Conservation (phyloP, 2,329 filamentous ascomycete genomes). For the Fusarium burgessii region DNA sequence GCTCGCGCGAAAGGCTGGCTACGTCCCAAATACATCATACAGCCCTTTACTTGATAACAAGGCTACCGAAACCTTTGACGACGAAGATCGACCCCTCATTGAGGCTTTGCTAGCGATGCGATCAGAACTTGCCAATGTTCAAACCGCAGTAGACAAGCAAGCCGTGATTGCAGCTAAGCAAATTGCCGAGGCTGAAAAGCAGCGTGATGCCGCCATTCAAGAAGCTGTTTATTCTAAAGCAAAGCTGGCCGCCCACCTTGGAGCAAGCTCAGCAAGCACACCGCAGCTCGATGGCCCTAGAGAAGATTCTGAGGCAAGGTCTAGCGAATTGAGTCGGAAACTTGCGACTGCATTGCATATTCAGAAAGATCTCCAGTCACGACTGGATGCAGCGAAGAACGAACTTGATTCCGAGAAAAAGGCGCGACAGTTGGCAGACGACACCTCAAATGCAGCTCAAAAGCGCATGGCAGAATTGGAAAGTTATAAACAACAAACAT, state of each 20-base stretch:
- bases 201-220: conserved; percentile 92
- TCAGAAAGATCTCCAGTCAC: conserved; percentile 84
- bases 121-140: conserved; percentile 88
- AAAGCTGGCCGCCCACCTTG: conserved; percentile 82
- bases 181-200: conserved; percentile 93
- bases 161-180: conserved; percentile 85
- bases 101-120: conserved; percentile 95
- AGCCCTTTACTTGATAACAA: conserved; percentile 82
- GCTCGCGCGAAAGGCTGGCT: conserved; percentile 89
- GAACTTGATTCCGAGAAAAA: conserved; percentile 86
- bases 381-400: conserved; percentile 73
- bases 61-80: conserved; percentile 82
- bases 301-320: conserved; percentile 66
- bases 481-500: conserved; percentile 82
- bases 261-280: conserved; percentile 71
- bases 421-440: conserved; percentile 86
- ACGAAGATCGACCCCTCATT: conserved; percentile 91
- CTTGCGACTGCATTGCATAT: conserved; percentile 83
- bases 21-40: conserved; percentile 76
- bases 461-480: conserved; percentile 87
- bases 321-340: conserved; percentile 81
- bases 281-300: conserved; percentile 70
- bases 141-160: conserved; percentile 89
- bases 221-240: conserved; percentile 97
- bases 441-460: conserved; percentile 84